phyloP scores from a whole-genome alignment of 768 basidiomycete genomes.

The Amylocystis lapponica region DNA sequence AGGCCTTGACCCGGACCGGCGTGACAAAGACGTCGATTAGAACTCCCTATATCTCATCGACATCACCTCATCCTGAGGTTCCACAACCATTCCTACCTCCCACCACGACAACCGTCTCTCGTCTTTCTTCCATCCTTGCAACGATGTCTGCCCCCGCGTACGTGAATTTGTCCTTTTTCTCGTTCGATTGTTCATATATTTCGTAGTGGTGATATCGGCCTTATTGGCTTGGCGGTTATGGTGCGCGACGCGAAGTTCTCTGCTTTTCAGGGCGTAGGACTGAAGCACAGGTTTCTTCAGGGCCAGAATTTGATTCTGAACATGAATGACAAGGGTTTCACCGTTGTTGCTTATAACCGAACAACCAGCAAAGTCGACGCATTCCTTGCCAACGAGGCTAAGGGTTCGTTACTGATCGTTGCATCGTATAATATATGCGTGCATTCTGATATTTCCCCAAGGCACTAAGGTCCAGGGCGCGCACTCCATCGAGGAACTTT shows the following conservation, averaged over 20 bases:
- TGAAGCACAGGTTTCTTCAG: slow-evolving; percentile 33
- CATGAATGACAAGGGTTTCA: slow-evolving; percentile 99
- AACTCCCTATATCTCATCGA: slow-evolving; percentile 23
- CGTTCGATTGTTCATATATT: slow-evolving; percentile 20
- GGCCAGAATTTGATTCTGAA: slow-evolving; percentile 97
- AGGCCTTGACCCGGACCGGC: slow-evolving; percentile 15
- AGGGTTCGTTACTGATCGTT: slow-evolving; percentile 53
- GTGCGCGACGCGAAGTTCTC: slow-evolving; percentile 43
- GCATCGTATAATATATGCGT: no score
- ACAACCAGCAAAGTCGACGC: slow-evolving; percentile 93
- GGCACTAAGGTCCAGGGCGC: slow-evolving; percentile 96
- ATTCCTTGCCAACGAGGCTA: slow-evolving; percentile 96
- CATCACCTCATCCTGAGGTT: slow-evolving; percentile 16
- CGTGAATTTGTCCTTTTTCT: slow-evolving; percentile 31
- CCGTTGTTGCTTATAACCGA: slow-evolving; percentile 94
- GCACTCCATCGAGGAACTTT: slow-evolving; percentile 88
- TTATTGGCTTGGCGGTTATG: slow-evolving; percentile 99
- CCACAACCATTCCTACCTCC: slow-evolving; percentile 12
- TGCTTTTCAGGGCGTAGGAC: slow-evolving; percentile 9
- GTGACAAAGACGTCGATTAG: slow-evolving; percentile 21
- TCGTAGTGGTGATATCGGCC: slow-evolving; percentile 89
- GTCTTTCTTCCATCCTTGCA: slow-evolving; percentile 27
- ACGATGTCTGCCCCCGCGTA: slow-evolving; percentile 45
- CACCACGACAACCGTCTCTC: slow-evolving; percentile 25
- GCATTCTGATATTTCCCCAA: slow-evolving; percentile 28